Evolutionary conservation across 148 eudicot genomes (phyloP), one percentile per base, ranked within the genome.

Genomic region (Camellia japonica): DNA sequence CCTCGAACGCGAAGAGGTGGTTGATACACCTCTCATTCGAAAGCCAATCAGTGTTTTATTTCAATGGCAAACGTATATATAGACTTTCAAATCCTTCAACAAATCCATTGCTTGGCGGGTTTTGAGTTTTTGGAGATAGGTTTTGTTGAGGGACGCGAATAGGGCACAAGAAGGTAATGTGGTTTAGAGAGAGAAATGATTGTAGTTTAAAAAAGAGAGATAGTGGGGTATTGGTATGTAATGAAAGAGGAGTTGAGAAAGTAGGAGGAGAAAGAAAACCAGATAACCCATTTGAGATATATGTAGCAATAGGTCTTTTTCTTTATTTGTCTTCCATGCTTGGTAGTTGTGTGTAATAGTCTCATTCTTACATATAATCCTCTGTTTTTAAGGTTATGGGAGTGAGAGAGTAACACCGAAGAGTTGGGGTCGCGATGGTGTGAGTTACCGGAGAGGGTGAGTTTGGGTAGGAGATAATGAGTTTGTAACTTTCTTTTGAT

Each of bases 1-100:
- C 95, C 82, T 94, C 97, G 0, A 97, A 87, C 1, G 98, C 98
- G 74, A 94, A 94, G 47, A 94, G 72, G 73, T 94, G 98, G 9
- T 63, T 86, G 68, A 82, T 76, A 64, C 98, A 94, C 14, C 98
- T 76, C 60, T 84, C 86, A 61, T 88, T 87, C 6, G 68, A 13
- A 0, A 94, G 78, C 95, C 97, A 93, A n/a, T 89, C 88, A 0
- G 16, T 54, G 88, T 94, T 94, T 87, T 83, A 94, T 77, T 82
- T 88, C 7, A 86, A 44, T 62, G 98, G 97, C 54, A 94, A 77
- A 42, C 90, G 86, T 94, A 94, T 0, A 94, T 81, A 41, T 89
- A 94, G 1, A 93, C 74, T 82, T 89, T 91, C 80, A 88, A 69
- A 38, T 79, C 89, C 14, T 78, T 82, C n/a, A 78, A 78, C 3